Evolutionary conservation across 805 yeast species (phyloP), one percentile per base, ranked within the genome.

Genomic region (Kazachstania taianensis): DNA sequence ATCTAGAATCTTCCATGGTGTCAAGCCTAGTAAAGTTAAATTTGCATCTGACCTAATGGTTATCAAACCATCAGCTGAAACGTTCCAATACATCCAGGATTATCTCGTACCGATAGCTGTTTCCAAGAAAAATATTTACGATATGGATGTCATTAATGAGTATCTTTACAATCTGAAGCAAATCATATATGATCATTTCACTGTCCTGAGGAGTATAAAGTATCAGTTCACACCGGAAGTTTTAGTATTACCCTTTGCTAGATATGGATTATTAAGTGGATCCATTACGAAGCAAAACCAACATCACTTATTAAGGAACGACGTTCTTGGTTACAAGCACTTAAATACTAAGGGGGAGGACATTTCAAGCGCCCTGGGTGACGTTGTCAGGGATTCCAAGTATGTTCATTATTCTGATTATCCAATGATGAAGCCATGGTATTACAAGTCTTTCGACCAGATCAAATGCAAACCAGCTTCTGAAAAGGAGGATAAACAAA

Each of bases 391-490:
- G 5, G 51, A 59, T 8, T 53, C 68, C 5, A 69, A 67, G 46
- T 60, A 73, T 36, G 51, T 76, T 20, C 86, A 79, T 50, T 79
- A 72, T 52, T 72, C 80, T 3, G 86, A 79, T 48, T 66, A 68
- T 24, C 85, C 85, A 5, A 53, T 77, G 5, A 73, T 77, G 0
- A 78, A 79, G 48, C 85, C 84, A 4, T 78, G 85, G 85, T 51
- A 34, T 10, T 49, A 51, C 33, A n/a, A 20, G 1, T 40, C 47
- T 3, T 14, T 43, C 5, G 42, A 49, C 4, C 48, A 43, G 4
- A 33, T 54, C 20, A 38, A 46, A 38, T 57, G 61, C 39, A 33
- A 16, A 3, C 45, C 32, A 1, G 44, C 42, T 13, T 40, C 31
- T 20, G 25, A 45, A 6, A 20, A 40, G 1, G 31, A 44, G 12